A percentile compares a stretch with the other conserved stretches of the same genome.
Conservation (phyloP, 2,329 filamentous ascomycete species). For the Tolypocladium paradoxum region DNA sequence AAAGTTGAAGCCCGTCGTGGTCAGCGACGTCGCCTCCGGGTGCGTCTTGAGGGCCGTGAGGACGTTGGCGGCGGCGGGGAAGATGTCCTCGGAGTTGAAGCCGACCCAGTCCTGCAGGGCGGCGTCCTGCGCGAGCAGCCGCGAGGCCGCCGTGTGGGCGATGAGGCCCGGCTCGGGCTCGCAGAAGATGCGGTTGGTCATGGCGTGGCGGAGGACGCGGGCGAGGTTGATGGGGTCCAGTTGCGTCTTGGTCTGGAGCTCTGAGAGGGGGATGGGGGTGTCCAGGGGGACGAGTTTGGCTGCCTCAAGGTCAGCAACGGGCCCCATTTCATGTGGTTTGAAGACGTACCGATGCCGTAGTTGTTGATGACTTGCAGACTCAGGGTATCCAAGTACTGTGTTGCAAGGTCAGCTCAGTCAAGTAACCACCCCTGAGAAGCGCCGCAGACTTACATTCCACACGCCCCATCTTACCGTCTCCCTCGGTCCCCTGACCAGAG, state of each 20-base stretch:
- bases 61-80: constrained; percentile 35
- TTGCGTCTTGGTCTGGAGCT: constrained; percentile 33
- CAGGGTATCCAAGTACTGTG: constrained; percentile 37
- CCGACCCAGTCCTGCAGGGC: constrained; percentile 42
- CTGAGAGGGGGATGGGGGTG: constrained; percentile 30
- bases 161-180: constrained; percentile 39
- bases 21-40: constrained; percentile 37
- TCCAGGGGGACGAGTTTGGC: constrained; percentile 39
- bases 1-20: constrained; percentile 39
- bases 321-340: not conserved
- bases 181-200: constrained; percentile 45
- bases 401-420: not conserved
- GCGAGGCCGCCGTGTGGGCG: constrained; percentile 44
- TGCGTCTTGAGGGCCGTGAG: constrained; percentile 31
- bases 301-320: constrained; percentile 8
- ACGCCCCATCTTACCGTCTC: constrained; percentile 41
- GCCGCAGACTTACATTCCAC: constrained; percentile 34
- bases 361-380: constrained; percentile 40
- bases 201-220: constrained; percentile 42
- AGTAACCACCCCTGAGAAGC: not conserved
- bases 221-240: constrained; percentile 39
- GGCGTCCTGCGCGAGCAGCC: constrained; percentile 35
- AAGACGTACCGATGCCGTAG: constrained; percentile 32
- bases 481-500: constrained; percentile 36
- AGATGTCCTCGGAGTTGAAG: constrained; percentile 44